Evolutionary conservation across 1,284 basidiomycete species (phyloP), one percentile per base, ranked within the genome.

Genomic region (Phenoliferia sp.): DNA sequence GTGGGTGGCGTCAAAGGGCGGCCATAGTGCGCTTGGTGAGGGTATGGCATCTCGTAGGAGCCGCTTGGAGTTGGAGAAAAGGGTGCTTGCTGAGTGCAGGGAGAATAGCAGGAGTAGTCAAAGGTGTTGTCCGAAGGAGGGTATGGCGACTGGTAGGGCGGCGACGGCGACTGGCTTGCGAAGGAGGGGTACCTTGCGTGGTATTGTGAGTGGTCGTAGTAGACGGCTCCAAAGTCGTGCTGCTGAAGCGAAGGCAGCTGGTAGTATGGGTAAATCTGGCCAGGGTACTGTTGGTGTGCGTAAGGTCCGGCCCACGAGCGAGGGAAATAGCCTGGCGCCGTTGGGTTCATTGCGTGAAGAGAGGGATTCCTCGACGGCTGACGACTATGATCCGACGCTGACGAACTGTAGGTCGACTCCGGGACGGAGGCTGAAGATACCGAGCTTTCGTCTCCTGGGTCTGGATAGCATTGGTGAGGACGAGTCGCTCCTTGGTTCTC

Each of bases 191-290:
- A 48, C 3, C 39, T 36, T 9, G 59, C 22, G 59, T 61, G 59
- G 39, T 61, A 61, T 10, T 36, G 39, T 22, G 59, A 31, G 12
- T 34, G 33, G 39, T 61, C 59, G 59, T 61, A 61, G 39, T 48
- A 61, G 9, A 48, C 32, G 39, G 34, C 32, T 34, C 34, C 33
- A 19, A 34, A 19, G 33, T 35, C 34, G 57, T 33, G 52, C 52
- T 17, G 9, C 9, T 56, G 32, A n/a, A n/a, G 17, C 9, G 19
- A 35, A 6, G 57, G 29, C 17, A 10, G 33, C 32, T 16, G 57
- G 19, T 10, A 35, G 5, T n/a, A 28, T 17, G 56, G 15, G 56
- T n/a, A 7, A 12, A 10, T 19, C 15, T 58, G 56, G 6, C 3
- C 28, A 35, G 19, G 57, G 16, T 59, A 26, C 33, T 35, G 57